Evolutionary conservation across 208 protist genomes (phyloP).

Genomic region (Crithidia acanthocephali): DNA sequence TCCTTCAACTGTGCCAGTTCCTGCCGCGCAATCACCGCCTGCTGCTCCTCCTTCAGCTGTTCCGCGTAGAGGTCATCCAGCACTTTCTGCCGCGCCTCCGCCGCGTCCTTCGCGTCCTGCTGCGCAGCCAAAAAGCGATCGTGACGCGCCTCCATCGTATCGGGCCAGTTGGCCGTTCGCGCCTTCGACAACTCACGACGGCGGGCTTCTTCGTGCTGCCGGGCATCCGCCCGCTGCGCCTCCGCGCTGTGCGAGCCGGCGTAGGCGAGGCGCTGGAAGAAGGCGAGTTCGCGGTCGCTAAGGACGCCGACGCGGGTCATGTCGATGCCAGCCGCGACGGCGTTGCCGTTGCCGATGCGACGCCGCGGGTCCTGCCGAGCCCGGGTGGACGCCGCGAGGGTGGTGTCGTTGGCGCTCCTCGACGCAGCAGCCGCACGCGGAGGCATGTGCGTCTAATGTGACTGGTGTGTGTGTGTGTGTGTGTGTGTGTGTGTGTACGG

Average conservation of each 20-base stretch:
- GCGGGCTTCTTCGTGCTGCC: slow-evolving; percentile 38
- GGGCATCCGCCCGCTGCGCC: slow-evolving; percentile 36
- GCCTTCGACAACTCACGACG: slow-evolving; percentile 52
- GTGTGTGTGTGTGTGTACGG: not conserved
- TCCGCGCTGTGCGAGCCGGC: slow-evolving; percentile 26
- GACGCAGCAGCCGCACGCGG: slow-evolving; percentile 2
- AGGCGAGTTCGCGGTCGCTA: slow-evolving; percentile 72
- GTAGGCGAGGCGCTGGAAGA: slow-evolving; percentile 60
- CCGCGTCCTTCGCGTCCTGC: slow-evolving; percentile 52
- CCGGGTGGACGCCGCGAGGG: slow-evolving; percentile 38
- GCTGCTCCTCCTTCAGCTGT: slow-evolving; percentile 67
- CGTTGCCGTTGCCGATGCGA: slow-evolving; percentile 79
- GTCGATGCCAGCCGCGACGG: slow-evolving; percentile 71
- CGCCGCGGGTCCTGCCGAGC: slow-evolving; percentile 69
- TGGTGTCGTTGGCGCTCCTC: not conserved
- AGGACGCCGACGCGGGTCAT: slow-evolving; percentile 65
- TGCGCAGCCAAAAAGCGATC: slow-evolving; percentile 55
- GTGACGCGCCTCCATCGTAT: slow-evolving; percentile 74
- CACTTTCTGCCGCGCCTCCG: slow-evolving; percentile 54
- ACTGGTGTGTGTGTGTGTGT: not conserved
- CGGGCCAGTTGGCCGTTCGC: slow-evolving; percentile 59
- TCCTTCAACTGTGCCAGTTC: slow-evolving; percentile 65
- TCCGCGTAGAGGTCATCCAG: slow-evolving; percentile 64
- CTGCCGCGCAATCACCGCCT: slow-evolving; percentile 44
- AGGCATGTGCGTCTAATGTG: not conserved